phyloP scores from a whole-genome alignment of 1,139 yeast species.

The Yamadazyma atmosphaerica region DNA sequence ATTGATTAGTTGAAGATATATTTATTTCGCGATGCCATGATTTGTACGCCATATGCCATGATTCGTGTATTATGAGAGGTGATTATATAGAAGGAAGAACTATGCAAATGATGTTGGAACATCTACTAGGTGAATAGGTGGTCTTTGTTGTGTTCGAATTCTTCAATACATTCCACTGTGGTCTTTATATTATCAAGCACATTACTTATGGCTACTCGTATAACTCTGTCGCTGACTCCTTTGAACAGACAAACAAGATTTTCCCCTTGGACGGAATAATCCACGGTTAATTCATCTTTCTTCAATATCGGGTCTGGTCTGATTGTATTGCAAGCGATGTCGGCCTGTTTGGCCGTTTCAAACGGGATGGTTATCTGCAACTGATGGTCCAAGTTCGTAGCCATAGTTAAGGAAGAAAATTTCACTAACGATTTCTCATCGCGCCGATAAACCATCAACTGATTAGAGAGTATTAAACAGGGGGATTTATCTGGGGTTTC shows the following conservation, averaged over 20 bases:
- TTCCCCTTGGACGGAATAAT: constrained; percentile 29
- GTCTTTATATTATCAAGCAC: constrained; percentile 65
- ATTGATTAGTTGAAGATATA: constrained; percentile 1
- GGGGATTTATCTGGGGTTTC: no score
- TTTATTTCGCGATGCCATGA: no score
- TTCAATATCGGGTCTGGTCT: constrained; percentile 79
- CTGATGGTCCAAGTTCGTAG: constrained; percentile 5
- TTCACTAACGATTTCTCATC: no score
- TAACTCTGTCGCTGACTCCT: constrained; percentile 62
- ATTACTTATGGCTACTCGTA: constrained; percentile 71
- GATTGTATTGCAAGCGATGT: constrained; percentile 58
- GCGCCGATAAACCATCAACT: background rate
- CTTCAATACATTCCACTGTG: constrained; percentile 66
- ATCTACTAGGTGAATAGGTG: constrained; percentile 3
- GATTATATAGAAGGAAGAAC: background rate
- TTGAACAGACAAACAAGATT: constrained; percentile 44
- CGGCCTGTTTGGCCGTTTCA: constrained; percentile 56
- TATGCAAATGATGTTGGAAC: background rate
- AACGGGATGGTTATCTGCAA: constrained; percentile 55
- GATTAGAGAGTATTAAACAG: no score
- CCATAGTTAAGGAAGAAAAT: background rate
- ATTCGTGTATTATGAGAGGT: background rate
- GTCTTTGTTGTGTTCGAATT: constrained; percentile 46
- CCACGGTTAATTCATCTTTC: constrained; percentile 55
- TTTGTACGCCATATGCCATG: constrained; percentile 4